These are phyloP conservation scores for Byssothecium circinans DNA, from an alignment of 2,329 filamentous ascomycete genomes.

Conservation along the genomic window DNA sequence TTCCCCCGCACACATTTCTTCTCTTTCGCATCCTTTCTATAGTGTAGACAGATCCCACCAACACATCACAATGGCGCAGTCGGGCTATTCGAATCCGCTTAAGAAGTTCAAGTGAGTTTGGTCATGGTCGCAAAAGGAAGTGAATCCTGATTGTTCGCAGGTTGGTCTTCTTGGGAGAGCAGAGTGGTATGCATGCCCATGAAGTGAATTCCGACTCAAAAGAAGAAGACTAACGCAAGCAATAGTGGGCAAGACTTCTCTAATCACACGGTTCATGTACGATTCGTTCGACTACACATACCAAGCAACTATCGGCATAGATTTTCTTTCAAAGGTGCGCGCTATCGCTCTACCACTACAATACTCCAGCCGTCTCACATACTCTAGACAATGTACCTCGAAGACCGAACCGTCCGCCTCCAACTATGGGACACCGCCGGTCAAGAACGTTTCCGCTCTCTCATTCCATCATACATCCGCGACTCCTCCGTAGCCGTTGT, in stretches of 20 bases:
- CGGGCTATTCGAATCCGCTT: conserved; percentile 91
- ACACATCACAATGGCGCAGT: conserved; percentile 71
- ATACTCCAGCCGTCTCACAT: conserved; percentile 11
- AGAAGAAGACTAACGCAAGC: conserved; percentile 16
- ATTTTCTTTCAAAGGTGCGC: conserved; percentile 92
- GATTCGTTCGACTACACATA: conserved; percentile 99
- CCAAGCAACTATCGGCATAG: conserved; percentile 98
- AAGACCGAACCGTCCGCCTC: conserved; percentile 94
- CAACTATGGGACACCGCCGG: conserved; percentile 99
- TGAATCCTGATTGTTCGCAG: conserved; percentile 52
- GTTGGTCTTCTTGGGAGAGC: conserved; percentile 95
- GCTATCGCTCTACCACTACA: neutral
- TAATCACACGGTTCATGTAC: conserved; percentile 99
- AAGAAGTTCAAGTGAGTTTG: conserved; percentile 95
- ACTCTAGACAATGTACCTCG: conserved; percentile 92
- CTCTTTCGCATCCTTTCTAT: conserved; percentile 4
- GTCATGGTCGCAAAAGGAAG: conserved; percentile 23
- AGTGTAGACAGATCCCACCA: neutral
- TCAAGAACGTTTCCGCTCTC: conserved; percentile 92
- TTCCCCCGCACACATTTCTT: conserved; percentile 6
- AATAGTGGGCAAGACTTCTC: conserved; percentile 93
- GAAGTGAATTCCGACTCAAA: too few species aligned
- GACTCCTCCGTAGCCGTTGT: conserved; percentile 98
- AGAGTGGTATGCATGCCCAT: conserved; percentile 74
- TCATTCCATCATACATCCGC: conserved; percentile 98